Conservation (phyloP, 192 early-diverging fungal genomes). For the Chytriomyces hyalinus region DNA sequence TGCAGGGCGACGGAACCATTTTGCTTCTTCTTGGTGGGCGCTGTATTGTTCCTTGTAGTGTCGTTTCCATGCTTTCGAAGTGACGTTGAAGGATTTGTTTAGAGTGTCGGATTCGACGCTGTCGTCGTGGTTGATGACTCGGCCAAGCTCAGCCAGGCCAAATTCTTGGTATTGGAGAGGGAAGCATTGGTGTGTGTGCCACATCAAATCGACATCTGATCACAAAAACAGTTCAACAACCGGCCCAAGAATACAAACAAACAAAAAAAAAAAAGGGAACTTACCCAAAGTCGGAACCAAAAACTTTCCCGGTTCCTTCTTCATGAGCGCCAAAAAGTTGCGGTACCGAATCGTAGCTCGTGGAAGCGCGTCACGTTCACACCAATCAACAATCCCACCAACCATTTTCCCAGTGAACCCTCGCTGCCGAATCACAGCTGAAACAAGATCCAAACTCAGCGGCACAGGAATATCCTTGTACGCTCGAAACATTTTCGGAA, state of each 20-base stretch:
- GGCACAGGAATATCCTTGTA: conserved; percentile 50
- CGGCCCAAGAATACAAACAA: background rate
- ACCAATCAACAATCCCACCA: conserved; percentile 42
- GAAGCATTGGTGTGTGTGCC: conserved; percentile 73
- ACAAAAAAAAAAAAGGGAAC: conserved; percentile 21
- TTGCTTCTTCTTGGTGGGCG: conserved; percentile 16
- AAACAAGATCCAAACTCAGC: conserved; percentile 54
- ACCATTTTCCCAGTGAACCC: conserved; percentile 60
- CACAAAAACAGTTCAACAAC: conserved; percentile 5
- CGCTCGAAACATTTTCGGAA: conserved; percentile 26
- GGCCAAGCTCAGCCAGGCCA: conserved; percentile 48
- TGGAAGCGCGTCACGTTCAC: conserved; percentile 24
- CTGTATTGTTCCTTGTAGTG: conserved; percentile 43
- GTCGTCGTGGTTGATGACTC: conserved; percentile 72
- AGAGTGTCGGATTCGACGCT: conserved; percentile 48
- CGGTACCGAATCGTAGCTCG: conserved; percentile 50
- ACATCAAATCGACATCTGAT: conserved; percentile 65
- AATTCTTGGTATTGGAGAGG: conserved; percentile 60
- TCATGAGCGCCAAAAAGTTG: conserved; percentile 56
- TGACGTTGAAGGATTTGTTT: conserved; percentile 49
- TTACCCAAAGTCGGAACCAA: conserved; percentile 64
- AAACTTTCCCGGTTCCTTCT: conserved; percentile 33
- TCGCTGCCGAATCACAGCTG: conserved; percentile 57
- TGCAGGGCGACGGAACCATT: background rate
- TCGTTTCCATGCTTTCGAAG: conserved; percentile 55